Percentiles rank a stretch among this genome's conserved stretches.
These are phyloP conservation scores for Musa itinerans DNA, from an alignment of 176 grass and related monocot species.

Conservation along the genomic window DNA sequence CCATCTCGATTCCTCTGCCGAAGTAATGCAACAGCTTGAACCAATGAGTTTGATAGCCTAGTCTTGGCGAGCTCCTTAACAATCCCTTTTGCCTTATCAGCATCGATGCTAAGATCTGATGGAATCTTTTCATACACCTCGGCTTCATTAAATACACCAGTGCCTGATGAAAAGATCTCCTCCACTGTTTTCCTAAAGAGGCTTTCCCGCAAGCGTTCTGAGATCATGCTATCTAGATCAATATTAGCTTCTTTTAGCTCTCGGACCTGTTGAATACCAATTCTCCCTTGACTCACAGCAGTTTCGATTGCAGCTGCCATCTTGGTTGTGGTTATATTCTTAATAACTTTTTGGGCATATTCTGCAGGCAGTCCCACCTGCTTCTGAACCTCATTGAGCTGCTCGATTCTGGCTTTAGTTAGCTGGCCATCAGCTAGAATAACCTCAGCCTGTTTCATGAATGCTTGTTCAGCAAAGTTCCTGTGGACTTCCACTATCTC, in stretches of 20 bases:
- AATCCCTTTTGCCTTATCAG: slow-evolving; percentile 67
- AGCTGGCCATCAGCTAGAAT: slow-evolving; percentile 95
- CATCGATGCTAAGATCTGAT: slow-evolving; percentile 66
- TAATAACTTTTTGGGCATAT: slow-evolving; percentile 92
- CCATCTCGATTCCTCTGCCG: slow-evolving; percentile 69
- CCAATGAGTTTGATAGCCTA: slow-evolving; percentile 61
- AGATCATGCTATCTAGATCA: slow-evolving; percentile 63
- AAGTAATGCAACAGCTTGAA: slow-evolving; percentile 74
- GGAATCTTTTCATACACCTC: slow-evolving; percentile 74
- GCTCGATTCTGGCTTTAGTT: slow-evolving; percentile 74
- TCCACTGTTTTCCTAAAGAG: slow-evolving; percentile 73
- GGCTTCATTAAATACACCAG: slow-evolving; percentile 72
- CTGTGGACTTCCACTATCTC: slow-evolving; percentile 69
- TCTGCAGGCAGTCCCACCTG: slow-evolving; percentile 76
- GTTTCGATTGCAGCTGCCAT: slow-evolving; percentile 75
- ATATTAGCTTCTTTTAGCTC: slow-evolving; percentile 73
- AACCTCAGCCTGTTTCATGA: slow-evolving; percentile 88
- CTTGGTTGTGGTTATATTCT: slow-evolving; percentile 81
- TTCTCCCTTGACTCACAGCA: slow-evolving; percentile 67
- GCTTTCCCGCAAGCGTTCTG: slow-evolving; percentile 58
- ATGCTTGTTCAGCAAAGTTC: slow-evolving; percentile 85
- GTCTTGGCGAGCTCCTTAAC: slow-evolving; percentile 61
- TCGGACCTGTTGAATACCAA: slow-evolving; percentile 69
- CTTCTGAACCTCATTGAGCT: slow-evolving; percentile 80
- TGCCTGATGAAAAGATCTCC: slow-evolving; percentile 80